These are phyloP conservation scores for Mollisiaceae sp. DNA, from an alignment of 2,329 filamentous ascomycete genomes.

Conservation along the genomic window DNA sequence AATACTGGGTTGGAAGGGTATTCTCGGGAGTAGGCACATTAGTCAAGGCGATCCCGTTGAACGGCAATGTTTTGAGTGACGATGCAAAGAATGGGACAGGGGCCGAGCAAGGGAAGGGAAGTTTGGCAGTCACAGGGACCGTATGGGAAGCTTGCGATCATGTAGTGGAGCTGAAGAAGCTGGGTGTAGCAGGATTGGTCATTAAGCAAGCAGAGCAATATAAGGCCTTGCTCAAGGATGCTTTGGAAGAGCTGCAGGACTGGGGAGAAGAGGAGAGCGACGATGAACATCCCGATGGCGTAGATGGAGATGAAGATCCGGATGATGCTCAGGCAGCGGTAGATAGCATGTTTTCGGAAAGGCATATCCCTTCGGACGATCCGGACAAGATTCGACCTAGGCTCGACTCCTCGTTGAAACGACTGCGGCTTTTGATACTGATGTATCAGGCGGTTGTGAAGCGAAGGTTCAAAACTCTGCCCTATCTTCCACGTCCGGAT, in stretches of 20 bases:
- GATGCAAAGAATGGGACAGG: conserved; percentile 52
- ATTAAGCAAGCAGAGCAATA: conserved; percentile 75
- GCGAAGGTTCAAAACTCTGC: conserved; percentile 67
- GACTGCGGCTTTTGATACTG: conserved; percentile 69
- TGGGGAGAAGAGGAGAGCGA: conserved; percentile 78
- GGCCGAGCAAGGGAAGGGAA: conserved; percentile 51
- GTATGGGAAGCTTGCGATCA: conserved; percentile 86
- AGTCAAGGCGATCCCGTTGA: conserved; percentile 61
- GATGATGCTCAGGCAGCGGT: conserved; percentile 60
- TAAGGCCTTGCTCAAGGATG: conserved; percentile 77
- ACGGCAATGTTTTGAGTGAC: conserved; percentile 59
- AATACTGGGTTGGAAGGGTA: conserved; percentile 61
- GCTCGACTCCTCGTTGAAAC: conserved; percentile 66
- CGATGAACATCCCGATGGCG: conserved; percentile 61
- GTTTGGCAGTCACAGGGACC: conserved; percentile 71
- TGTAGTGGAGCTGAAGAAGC: conserved; percentile 64
- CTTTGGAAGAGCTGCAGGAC: conserved; percentile 83
- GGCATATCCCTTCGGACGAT: conserved; percentile 67
- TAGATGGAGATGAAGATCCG: conserved; percentile 47
- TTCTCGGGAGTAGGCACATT: conserved; percentile 68
- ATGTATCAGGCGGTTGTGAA: conserved; percentile 74
- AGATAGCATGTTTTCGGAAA: conserved; percentile 70
- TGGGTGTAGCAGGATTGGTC: conserved; percentile 74
- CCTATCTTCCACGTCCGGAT: conserved; percentile 49
- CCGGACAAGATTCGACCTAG: conserved; percentile 67